These are phyloP conservation scores for Fremontodendron californicum DNA, from an alignment of 345 rosid species.

Conservation along the genomic window DNA sequence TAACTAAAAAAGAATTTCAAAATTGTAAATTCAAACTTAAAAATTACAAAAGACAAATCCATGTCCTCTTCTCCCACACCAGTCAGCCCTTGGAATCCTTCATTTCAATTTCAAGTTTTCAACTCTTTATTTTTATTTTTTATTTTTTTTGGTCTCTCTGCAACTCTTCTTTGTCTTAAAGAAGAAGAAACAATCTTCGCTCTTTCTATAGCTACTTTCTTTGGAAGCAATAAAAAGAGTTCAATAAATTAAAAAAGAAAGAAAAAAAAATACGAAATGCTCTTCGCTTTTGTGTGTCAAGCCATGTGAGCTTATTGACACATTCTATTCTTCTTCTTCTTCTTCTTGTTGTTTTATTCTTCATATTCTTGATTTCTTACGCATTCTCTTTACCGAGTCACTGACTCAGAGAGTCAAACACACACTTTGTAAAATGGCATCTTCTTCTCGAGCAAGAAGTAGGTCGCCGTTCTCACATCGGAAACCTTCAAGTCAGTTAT, in stretches of 20 bases:
- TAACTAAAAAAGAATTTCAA: neutral
- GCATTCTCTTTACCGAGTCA: conserved; percentile 29
- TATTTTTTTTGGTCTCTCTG: conserved; percentile 24
- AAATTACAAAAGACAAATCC: conserved; percentile 10
- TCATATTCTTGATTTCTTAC: neutral
- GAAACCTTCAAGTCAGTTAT: conserved; percentile 71
- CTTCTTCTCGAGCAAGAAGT: conserved; percentile 78
- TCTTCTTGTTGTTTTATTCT: conserved; percentile 9
- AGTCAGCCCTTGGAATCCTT: conserved; percentile 14
- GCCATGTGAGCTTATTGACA: conserved; percentile 90
- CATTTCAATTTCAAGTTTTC: conserved; percentile 19
- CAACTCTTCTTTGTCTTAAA: conserved; percentile 53
- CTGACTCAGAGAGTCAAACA: conserved; percentile 36
- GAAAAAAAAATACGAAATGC: conserved; percentile 22
- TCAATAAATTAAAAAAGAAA: conserved; percentile 1
- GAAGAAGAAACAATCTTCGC: conserved; percentile 59
- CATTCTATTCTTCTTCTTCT: conserved; percentile 35
- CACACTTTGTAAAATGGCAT: conserved; percentile 45
- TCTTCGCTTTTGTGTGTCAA: conserved; percentile 43
- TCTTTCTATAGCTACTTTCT: conserved; percentile 18
- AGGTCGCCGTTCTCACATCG: conserved; percentile 79
- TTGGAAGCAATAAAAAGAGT: conserved; percentile 4
- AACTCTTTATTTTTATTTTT: neutral
- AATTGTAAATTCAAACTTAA: conserved; percentile 4
- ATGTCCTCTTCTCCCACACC: conserved; percentile 22